Evolutionary conservation across 441 rosid species (phyloP), one percentile per base, ranked within the genome.

Genomic region (Syzygium syzygioides): DNA sequence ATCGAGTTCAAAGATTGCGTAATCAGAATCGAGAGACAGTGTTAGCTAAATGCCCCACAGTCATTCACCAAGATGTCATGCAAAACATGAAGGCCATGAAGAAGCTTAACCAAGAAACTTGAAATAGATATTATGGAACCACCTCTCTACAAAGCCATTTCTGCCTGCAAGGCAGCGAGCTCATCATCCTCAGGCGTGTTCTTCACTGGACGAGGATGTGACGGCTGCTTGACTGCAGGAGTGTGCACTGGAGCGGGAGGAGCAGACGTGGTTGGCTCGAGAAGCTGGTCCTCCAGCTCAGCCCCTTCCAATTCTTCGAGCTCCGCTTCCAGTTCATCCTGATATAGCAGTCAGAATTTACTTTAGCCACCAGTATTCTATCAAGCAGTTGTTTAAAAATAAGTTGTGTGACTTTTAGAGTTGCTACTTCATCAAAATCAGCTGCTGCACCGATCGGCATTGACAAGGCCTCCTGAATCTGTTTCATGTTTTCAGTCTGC

Each of bases 261-360:
- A 89, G 97, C 95, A 28, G 97, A 93, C 41, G 96, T 96, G 85
- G 96, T 92, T 17, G 99, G 99, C 92, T 96, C 97, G 87, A 98
- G 98, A 93, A 98, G 99, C 90, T 96, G 95, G 30, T 95, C 97
- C 91, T 98, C 99, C 93, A 98, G 92, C 84, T 98, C 99, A 60
- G 98, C 98, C 88, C 99, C 97, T 94, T 96, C 99, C 89, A 98
- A 91, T 92, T 98, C 99, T 91, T 98, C 99, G 13, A 98, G 98
- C 91, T 98, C 99, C 2, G 97, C 98, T 93, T 95, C 98, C 92
- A 98, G 92, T 91, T 98, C 99, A 94, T 97, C 99, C 99, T 98
- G 95, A 62, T 85, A 88, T 32, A 34, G 25, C 19, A 85, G 84
- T 87, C 45, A 76, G 26, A 55, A 66, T 37, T 45, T 56, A 50